Conservation (phyloP, 345 rosid genomes). For the Schrenkiella parvula region DNA sequence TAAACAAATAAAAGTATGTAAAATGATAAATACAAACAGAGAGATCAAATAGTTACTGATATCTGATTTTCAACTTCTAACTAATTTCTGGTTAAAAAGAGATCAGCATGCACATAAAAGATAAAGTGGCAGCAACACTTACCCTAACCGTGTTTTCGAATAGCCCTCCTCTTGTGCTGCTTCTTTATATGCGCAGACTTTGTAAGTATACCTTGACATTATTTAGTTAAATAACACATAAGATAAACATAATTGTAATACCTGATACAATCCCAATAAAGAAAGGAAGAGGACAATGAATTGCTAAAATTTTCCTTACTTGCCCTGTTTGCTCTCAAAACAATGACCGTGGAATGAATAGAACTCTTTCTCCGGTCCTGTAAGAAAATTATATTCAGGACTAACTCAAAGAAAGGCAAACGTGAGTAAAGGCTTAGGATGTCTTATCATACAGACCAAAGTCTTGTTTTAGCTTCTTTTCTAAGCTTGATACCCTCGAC, state of each 20-base stretch:
- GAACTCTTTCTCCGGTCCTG: constrained; percentile 94
- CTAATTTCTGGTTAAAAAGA: background rate
- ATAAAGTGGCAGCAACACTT: constrained; percentile 27
- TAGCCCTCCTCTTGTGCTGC: constrained; percentile 84
- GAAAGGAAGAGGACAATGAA: background rate
- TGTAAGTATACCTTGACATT: constrained; percentile 75
- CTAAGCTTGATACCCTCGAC: constrained; percentile 78
- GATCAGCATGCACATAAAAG: background rate
- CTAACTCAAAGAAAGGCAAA: constrained; percentile 26
- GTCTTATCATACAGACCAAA: constrained; percentile 58
- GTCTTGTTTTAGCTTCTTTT: constrained; percentile 74
- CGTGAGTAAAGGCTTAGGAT: background rate
- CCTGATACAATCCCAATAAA: background rate
- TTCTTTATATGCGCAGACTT: constrained; percentile 82
- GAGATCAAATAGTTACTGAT: background rate
- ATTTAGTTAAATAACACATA: background rate
- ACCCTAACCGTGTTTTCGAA: constrained; percentile 74
- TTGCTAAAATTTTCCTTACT: constrained; percentile 41
- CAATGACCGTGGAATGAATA: constrained; percentile 73
- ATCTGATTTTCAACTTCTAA: background rate
- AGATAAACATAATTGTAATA: background rate
- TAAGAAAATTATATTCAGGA: constrained; percentile 6
- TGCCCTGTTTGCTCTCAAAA: constrained; percentile 87
- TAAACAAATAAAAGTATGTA: background rate
- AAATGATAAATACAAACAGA: background rate